A percentile compares a stretch with the other conserved stretches of the same genome.
Conservation (phyloP, 805 yeast species). For the Lachancea sp. region DNA sequence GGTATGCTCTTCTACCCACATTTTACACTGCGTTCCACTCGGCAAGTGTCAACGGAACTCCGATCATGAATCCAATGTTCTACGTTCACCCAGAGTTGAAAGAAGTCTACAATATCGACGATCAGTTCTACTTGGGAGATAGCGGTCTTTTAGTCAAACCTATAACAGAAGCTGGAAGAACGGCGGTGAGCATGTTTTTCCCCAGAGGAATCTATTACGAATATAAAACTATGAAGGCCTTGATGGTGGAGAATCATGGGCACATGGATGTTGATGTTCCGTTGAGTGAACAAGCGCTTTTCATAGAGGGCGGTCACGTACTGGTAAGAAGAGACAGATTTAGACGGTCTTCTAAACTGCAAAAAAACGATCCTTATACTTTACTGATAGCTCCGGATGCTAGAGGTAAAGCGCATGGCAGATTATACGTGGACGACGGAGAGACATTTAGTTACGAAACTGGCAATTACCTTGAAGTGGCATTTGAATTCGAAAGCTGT, state of each 20-base stretch:
- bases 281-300: constrained; percentile 61
- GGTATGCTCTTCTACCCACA: constrained; percentile 74
- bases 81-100: constrained; percentile 42
- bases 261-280: constrained; percentile 37
- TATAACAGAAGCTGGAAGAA: constrained; percentile 50
- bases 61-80: constrained; percentile 65
- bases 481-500: constrained; percentile 34
- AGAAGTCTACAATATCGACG: constrained; percentile 57
- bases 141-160: constrained; percentile 76
- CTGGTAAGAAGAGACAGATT: constrained; percentile 61
- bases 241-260: constrained; percentile 10
- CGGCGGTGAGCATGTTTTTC: constrained; percentile 31
- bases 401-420: constrained; percentile 48
- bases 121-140: constrained; percentile 73
- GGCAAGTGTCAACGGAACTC: constrained; percentile 53
- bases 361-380: constrained; percentile 77
- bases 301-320: constrained; percentile 73
- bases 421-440: constrained; percentile 80
- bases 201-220: constrained; percentile 55
- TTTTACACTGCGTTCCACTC: constrained; percentile 74
- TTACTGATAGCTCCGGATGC: constrained; percentile 52
- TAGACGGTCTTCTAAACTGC: constrained; percentile 72
- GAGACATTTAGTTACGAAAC: constrained; percentile 52
- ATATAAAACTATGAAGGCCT: constrained; percentile 34
- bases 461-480: constrained; percentile 44